Percentiles rank a stretch among this genome's conserved stretches.
Conservation (phyloP, 768 basidiomycete genomes). For the Boletus sp. region DNA sequence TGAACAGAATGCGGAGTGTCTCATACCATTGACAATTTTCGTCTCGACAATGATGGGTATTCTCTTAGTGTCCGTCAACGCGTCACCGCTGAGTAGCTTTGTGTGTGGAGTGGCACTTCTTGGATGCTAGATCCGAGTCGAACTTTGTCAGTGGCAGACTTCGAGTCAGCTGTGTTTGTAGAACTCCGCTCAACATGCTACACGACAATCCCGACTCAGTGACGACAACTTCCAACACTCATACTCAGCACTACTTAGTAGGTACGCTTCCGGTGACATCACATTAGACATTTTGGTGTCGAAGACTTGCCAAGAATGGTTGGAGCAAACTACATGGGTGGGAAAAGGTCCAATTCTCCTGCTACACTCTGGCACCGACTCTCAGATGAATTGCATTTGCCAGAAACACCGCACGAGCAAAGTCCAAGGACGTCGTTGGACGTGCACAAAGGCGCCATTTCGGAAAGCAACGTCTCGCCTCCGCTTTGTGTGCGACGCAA, state of each 20-base stretch:
- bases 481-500: conserved; percentile 34
- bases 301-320: conserved; percentile 38
- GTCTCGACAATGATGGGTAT: not conserved
- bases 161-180: not conserved
- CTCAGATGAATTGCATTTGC: not conserved
- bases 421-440: conserved; percentile 53
- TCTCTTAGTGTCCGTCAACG: not conserved
- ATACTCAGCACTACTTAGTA: not conserved
- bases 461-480: conserved; percentile 54
- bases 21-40: conserved; percentile 13
- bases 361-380: not conserved
- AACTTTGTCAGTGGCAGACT: no score
- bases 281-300: not conserved
- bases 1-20: not conserved
- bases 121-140: not conserved
- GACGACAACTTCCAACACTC: no score
- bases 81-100: not conserved
- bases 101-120: not conserved
- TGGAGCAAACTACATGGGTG: conserved; percentile 78
- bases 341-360: conserved; percentile 48
- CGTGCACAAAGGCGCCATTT: conserved; percentile 61
- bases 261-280: not conserved
- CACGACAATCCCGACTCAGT: not conserved
- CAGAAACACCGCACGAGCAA: conserved; percentile 60
- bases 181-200: not conserved